Conservation (phyloP, 2,329 filamentous ascomycete species). For the Hymenoscyphus infarciens region DNA sequence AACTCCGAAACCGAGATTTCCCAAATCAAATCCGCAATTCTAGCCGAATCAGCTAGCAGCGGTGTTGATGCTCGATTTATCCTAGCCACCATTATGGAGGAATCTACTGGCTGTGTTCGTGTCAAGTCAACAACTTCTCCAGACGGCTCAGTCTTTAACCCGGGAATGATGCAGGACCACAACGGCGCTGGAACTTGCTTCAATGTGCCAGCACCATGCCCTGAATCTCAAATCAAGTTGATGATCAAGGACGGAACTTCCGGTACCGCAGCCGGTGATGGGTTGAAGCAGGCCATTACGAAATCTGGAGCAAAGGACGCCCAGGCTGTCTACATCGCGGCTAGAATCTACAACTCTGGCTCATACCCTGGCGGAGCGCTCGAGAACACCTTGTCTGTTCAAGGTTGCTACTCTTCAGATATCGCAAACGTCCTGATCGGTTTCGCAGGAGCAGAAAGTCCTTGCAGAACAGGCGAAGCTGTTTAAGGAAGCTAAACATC, state of each 20-base stretch:
- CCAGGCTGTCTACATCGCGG: slow-evolving; percentile 34
- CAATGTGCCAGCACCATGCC: slow-evolving; percentile 9
- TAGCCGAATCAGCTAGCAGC: slow-evolving; percentile 4
- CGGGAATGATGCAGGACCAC: slow-evolving; percentile 30
- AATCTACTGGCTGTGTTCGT: slow-evolving; percentile 30
- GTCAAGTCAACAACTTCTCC: slow-evolving; percentile 17
- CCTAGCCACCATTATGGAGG: slow-evolving; percentile 35
- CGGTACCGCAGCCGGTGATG: slow-evolving; percentile 36
- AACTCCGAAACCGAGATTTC: slow-evolving; percentile 10
- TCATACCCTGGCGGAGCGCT: slow-evolving; percentile 33
- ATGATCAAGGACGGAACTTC: slow-evolving; percentile 39
- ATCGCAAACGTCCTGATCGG: slow-evolving; percentile 13
- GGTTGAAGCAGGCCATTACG: slow-evolving; percentile 36
- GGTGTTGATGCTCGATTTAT: slow-evolving; percentile 34
- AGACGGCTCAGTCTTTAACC: slow-evolving; percentile 8
- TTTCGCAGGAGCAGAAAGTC: slow-evolving; percentile 1
- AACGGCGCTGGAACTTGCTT: slow-evolving; percentile 10
- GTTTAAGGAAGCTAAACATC: background rate
- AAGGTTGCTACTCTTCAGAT: slow-evolving; percentile 23
- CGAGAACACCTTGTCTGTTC: slow-evolving; percentile 16
- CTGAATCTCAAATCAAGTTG: slow-evolving; percentile 11
- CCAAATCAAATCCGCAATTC: slow-evolving; percentile 9
- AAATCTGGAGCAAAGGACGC: slow-evolving; percentile 24
- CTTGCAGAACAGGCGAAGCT: slow-evolving; percentile 5
- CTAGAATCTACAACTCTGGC: slow-evolving; percentile 42